Base-by-base conservation (phyloP, 2,329 filamentous ascomycete genomes). In the Fusarium sp. region DNA sequence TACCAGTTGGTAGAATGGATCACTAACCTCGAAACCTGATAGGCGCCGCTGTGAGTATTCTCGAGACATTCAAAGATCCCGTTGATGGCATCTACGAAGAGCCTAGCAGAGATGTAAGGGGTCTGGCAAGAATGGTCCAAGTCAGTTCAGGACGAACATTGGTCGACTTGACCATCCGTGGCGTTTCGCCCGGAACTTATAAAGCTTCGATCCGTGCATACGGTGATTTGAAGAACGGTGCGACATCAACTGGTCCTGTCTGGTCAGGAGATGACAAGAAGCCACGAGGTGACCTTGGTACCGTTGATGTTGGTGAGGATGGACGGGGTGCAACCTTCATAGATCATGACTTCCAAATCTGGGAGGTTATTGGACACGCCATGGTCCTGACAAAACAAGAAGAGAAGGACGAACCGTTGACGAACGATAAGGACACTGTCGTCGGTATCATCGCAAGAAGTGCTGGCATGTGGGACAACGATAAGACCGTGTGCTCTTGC, bases 381-480 rank as follows among this genome's bases (percentile, higher is more conserved):
- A 92, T 99, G 85, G 92, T 97, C 48, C 90, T 98, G 52, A 92
- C 93, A 46, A 90, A 80, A 67, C 85, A 90, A 80, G 83, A 89
- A 64, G 88, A 90, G 73, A 71, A 65, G 33, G 49, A 60, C 15
- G 85, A 85, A 60, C 86, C 88, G 78, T 83, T 91, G 74, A 86
- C 86, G 75, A 95, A 97, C 74, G 93, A 97, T 78, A 87, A 90
- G 60, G 90, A 97, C 80, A 97, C 94, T 23, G 85, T 98, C 54
- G 93, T 97, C 4, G 96, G 96, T 12, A 95, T 99, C 55, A 93
- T 99, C 82, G 96, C 96, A 52, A 87, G 96, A 78, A 98, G 95
- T 81, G 95, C 96, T 18, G 96, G 96, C n/a, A 92, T 97, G 68
- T 99, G 96, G 96, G 95, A 98, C 81, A 97, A 99, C 77, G 94